These are phyloP conservation scores for Huntiella savannae DNA, from an alignment of 2,329 filamentous ascomycete genomes.

Conservation along the genomic window DNA sequence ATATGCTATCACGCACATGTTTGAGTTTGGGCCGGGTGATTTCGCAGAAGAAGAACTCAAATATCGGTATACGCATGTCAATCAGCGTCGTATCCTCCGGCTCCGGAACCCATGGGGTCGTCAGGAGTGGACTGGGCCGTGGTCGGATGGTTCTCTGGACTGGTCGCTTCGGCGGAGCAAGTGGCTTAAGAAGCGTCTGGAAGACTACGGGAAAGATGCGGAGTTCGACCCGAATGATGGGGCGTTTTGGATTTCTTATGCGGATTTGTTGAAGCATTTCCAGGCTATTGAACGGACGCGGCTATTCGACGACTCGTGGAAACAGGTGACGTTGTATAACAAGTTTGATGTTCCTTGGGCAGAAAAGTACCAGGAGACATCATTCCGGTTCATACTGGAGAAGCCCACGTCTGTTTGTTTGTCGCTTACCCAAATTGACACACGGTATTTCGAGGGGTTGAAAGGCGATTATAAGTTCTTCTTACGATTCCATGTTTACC, in stretches of 20 bases:
- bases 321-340: slow-evolving; percentile 39
- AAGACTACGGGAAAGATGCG: slow-evolving; percentile 35
- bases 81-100: slow-evolving; percentile 28
- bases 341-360: slow-evolving; percentile 44
- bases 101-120: slow-evolving; percentile 43
- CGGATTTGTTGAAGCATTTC: slow-evolving; percentile 43
- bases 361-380: slow-evolving; percentile 36
- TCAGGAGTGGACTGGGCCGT: slow-evolving; percentile 34
- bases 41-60: too few species aligned
- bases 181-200: slow-evolving; percentile 36
- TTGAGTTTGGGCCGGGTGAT: slow-evolving; percentile 24
- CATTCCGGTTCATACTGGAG: slow-evolving; percentile 37
- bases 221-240: slow-evolving; percentile 23
- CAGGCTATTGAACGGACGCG: slow-evolving; percentile 42
- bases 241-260: slow-evolving; percentile 44
- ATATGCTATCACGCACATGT: slow-evolving; percentile 30
- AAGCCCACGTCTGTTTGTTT: slow-evolving; percentile 38
- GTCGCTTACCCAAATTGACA: slow-evolving; percentile 42
- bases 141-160: slow-evolving; percentile 41
- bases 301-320: slow-evolving; percentile 41
- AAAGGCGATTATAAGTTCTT: slow-evolving; percentile 35
- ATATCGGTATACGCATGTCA: too few species aligned
- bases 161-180: slow-evolving; percentile 26
- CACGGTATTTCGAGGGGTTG: slow-evolving; percentile 41
- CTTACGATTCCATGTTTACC: background rate